Percentiles rank a stretch among this genome's conserved stretches.
Conservation (phyloP, 106 monocot species). For the Dendrobium chrysotoxum region DNA sequence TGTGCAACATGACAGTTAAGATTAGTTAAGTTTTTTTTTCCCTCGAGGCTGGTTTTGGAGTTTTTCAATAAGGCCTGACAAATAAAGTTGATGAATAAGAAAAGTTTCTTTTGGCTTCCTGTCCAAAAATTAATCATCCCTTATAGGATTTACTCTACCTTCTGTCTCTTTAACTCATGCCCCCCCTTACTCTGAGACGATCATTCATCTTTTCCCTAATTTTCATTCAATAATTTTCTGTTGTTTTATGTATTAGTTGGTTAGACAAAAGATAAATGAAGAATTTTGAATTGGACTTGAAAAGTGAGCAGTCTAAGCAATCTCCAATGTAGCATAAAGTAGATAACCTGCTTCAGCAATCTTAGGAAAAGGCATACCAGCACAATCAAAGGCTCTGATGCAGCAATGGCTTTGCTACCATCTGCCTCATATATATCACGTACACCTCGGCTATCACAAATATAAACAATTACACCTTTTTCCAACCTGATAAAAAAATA, state of each 20-base stretch:
- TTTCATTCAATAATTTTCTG: too few relatives aligned
- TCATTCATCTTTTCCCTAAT: too few relatives aligned
- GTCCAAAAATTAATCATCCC: too few relatives aligned
- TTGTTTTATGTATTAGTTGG: neutral
- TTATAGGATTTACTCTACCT: too few relatives aligned
- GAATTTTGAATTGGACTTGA: neutral
- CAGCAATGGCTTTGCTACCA: slow-evolving; percentile 49
- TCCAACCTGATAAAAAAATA: slow-evolving; percentile 53
- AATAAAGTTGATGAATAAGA: too few relatives aligned
- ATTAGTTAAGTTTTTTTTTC: too few relatives aligned
- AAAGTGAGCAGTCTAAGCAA: neutral
- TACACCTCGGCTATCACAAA: slow-evolving; percentile 88
- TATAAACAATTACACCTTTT: slow-evolving; percentile 98
- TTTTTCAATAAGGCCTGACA: too few relatives aligned
- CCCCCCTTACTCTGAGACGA: too few relatives aligned
- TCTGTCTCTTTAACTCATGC: too few relatives aligned
- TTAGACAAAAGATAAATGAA: neutral
- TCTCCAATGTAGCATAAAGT: neutral
- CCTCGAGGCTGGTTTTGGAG: too few relatives aligned
- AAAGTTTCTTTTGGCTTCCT: too few relatives aligned
- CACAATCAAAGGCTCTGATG: slow-evolving; percentile 81
- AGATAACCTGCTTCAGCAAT: neutral
- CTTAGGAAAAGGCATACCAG: slow-evolving; percentile 40
- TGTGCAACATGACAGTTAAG: too few relatives aligned
- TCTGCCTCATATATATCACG: slow-evolving; percentile 95